phyloP scores from a whole-genome alignment of 345 rosid species.

The Gossypium herbaceum region DNA sequence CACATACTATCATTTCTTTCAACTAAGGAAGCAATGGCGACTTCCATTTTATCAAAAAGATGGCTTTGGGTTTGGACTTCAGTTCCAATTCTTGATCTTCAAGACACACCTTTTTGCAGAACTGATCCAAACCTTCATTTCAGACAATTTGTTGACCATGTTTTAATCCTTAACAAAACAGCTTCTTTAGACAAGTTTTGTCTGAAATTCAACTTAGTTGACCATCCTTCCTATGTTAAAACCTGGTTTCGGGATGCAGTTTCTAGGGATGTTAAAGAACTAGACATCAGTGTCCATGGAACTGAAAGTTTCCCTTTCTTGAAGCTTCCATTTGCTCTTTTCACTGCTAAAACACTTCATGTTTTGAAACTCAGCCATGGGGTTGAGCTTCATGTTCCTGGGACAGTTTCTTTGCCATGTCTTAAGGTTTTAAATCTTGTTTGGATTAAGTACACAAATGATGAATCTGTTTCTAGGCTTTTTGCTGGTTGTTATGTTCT shows the following conservation, averaged over 20 bases:
- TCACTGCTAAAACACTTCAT: not conserved
- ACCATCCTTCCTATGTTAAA: not conserved
- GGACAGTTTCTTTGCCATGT: not conserved
- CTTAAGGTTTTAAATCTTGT: slow-evolving; percentile 10
- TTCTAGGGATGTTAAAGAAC: not conserved
- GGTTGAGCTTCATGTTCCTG: slow-evolving; percentile 10
- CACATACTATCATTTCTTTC: slow-evolving; percentile 9
- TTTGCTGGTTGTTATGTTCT: slow-evolving; percentile 3
- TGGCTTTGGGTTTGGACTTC: slow-evolving; percentile 4
- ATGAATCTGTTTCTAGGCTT: not conserved
- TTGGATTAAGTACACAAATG: not conserved
- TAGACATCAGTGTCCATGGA: not conserved
- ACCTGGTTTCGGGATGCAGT: not conserved
- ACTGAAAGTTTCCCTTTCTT: not conserved
- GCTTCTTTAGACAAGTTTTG: not conserved
- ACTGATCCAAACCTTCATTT: not conserved
- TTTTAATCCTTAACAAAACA: slow-evolving; percentile 4
- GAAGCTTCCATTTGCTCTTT: not conserved
- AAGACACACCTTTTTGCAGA: not conserved
- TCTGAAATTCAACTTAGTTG: not conserved
- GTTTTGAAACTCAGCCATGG: slow-evolving; percentile 1
- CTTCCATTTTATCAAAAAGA: slow-evolving; percentile 9
- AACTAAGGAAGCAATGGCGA: slow-evolving; percentile 3
- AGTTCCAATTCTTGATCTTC: slow-evolving; percentile 4
- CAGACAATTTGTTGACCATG: not conserved